Conservation (phyloP, 2,329 filamentous ascomycete genomes). For the Sporothrix phasma region DNA sequence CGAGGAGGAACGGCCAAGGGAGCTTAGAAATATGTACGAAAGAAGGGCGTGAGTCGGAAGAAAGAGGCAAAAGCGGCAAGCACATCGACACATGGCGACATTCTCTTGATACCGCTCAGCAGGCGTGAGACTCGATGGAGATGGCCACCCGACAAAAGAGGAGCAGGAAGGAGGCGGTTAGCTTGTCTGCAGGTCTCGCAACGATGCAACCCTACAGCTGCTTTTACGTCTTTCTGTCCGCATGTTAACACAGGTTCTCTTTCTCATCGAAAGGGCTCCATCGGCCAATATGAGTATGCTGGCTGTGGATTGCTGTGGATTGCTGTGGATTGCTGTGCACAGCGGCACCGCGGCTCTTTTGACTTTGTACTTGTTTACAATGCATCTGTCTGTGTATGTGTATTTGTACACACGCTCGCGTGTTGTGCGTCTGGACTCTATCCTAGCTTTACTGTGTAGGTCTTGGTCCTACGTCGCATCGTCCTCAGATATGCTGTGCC, state of each 20-base stretch:
- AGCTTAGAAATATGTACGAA: background rate
- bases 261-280: too few relatives aligned
- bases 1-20: too few relatives aligned
- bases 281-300: too few relatives aligned
- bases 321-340: too few relatives aligned
- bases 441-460: background rate
- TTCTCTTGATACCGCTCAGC: too few relatives aligned
- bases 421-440: background rate
- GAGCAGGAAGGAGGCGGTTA: background rate
- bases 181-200: slow-evolving; percentile 1
- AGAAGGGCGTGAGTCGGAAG: background rate
- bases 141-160: too few relatives aligned
- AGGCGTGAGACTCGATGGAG: too few relatives aligned
- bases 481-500: background rate
- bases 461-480: background rate
- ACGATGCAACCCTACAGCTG: slow-evolving; percentile 3
- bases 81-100: too few relatives aligned
- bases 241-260: background rate
- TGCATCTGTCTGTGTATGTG: background rate
- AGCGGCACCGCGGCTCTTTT: too few relatives aligned
- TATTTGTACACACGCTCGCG: background rate
- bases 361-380: background rate
- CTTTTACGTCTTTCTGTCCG: background rate
- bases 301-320: too few relatives aligned
- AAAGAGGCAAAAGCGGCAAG: background rate